phyloP scores from a whole-genome alignment of 331 rosid genomes.

The Dryas integrifolia region DNA sequence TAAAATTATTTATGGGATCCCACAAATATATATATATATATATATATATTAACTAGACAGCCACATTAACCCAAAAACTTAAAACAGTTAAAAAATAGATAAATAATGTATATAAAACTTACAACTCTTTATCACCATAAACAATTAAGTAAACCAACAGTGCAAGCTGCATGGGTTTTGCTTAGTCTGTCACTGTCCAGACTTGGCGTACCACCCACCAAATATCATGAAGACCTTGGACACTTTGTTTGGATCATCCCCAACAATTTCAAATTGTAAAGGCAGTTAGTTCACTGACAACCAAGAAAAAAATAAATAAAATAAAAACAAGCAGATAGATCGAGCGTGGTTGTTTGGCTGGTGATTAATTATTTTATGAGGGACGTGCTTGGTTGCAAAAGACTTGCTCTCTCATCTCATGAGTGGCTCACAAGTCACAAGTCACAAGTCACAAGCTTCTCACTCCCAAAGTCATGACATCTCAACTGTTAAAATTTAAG shows the following conservation, averaged over 20 bases:
- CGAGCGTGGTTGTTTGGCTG: neutral
- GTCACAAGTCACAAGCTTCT: constrained; percentile 27
- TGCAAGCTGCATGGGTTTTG: neutral
- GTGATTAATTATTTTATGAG: neutral
- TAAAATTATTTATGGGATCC: too few species aligned
- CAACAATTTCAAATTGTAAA: constrained; percentile 9
- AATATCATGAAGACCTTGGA: neutral
- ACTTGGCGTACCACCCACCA: constrained; percentile 5
- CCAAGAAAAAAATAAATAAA: constrained; percentile 1
- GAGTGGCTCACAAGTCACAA: constrained; percentile 29
- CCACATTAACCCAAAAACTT: too few species aligned
- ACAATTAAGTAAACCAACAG: neutral
- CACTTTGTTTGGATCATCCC: neutral
- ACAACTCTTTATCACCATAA: neutral
- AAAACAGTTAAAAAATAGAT: too few species aligned
- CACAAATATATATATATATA: too few species aligned
- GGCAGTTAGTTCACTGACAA: constrained; percentile 20
- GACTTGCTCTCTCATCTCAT: constrained; percentile 8
- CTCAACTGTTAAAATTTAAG: constrained; percentile 23
- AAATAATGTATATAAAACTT: too few species aligned
- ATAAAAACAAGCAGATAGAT: neutral
- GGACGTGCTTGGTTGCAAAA: constrained; percentile 40
- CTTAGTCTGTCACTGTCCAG: constrained; percentile 1
- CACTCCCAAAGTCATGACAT: constrained; percentile 10
- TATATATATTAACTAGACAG: too few species aligned